A percentile compares a stretch with the other conserved stretches of the same genome.
phyloP scores from a whole-genome alignment of 345 rosid species.

The Aquilaria yunnanensis region DNA sequence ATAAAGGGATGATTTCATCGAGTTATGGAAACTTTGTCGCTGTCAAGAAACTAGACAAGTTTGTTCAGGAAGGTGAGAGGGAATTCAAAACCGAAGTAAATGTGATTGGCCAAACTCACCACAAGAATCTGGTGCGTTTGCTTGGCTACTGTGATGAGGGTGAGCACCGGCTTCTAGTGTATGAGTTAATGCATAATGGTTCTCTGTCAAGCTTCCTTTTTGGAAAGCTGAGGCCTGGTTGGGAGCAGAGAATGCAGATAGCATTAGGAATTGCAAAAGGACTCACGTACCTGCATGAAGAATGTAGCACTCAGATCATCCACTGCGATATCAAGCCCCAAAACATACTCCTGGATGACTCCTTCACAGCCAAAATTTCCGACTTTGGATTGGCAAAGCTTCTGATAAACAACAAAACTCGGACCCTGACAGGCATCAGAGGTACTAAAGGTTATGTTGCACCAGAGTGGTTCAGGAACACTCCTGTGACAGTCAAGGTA shows the following conservation, averaged over 20 bases:
- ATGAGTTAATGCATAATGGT: constrained; percentile 43
- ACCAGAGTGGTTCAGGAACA: constrained; percentile 35
- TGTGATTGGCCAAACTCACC: constrained; percentile 40
- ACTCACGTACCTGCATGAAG: constrained; percentile 40
- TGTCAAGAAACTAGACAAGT: constrained; percentile 36
- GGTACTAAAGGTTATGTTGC: constrained; percentile 52
- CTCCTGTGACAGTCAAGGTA: constrained; percentile 19
- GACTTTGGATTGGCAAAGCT: constrained; percentile 52
- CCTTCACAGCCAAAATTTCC: constrained; percentile 17
- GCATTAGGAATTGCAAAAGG: constrained; percentile 44
- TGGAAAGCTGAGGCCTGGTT: constrained; percentile 20
- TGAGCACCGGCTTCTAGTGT: constrained; percentile 31
- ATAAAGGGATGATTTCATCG: constrained; percentile 17
- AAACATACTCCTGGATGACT: constrained; percentile 35
- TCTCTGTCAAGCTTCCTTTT: constrained; percentile 36
- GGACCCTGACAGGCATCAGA: constrained; percentile 32
- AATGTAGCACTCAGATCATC: constrained; percentile 38
- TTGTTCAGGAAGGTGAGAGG: constrained; percentile 31
- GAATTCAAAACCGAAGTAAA: constrained; percentile 45
- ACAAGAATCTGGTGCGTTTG: constrained; percentile 36
- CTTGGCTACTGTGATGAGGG: constrained; percentile 40
- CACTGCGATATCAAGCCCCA: constrained; percentile 56
- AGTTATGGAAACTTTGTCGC: constrained; percentile 17
- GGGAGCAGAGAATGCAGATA: constrained; percentile 33
- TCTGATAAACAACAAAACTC: constrained; percentile 32